Evolutionary conservation across 441 rosid genomes (phyloP).

Genomic region (Biscutella laevigata): DNA sequence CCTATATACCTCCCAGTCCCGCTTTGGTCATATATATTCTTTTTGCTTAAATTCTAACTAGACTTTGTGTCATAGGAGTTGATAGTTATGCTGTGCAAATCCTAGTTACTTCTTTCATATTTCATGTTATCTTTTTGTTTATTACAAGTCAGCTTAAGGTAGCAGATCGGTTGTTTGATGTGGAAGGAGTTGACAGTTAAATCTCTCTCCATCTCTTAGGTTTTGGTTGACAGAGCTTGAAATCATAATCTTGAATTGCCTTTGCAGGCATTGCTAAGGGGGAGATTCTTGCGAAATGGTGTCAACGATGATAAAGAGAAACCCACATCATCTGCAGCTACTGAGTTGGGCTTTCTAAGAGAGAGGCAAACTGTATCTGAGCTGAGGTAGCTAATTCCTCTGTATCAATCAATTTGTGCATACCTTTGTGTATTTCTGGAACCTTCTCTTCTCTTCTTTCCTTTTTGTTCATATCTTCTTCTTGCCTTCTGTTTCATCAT

Average conservation of each 20-base stretch:
- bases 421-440: neutral
- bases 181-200: neutral
- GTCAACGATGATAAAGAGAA: conserved; percentile 44
- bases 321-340: conserved; percentile 66
- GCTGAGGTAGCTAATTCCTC: conserved; percentile 52
- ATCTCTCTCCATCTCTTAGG: neutral
- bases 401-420: neutral
- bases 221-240: conserved; percentile 1
- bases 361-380: conserved; percentile 83
- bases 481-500: neutral
- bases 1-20: neutral
- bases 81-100: neutral
- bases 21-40: neutral
- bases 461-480: no score
- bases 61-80: neutral
- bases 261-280: conserved; percentile 78
- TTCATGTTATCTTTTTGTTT: neutral
- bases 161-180: conserved; percentile 1
- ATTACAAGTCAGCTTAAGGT: neutral
- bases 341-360: conserved; percentile 82
- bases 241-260: conserved; percentile 9
- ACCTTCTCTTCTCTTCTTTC: neutral
- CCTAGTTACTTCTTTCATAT: neutral
- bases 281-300: conserved; percentile 80
- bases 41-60: neutral